Base-by-base conservation (phyloP, 495 filamentous ascomycete genomes). In the Pyrenula massariospora region DNA sequence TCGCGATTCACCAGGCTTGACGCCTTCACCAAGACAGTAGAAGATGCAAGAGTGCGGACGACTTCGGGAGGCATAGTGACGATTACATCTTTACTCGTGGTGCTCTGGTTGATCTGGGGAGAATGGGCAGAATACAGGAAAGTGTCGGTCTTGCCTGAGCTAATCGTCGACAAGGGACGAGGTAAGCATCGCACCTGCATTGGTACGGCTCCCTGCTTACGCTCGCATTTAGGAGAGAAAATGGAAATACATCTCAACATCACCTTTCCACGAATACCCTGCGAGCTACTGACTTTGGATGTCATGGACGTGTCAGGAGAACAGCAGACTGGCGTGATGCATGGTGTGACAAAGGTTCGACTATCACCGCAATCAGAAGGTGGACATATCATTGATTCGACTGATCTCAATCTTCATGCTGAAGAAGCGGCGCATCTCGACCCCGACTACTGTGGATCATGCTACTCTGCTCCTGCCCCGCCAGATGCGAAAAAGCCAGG, bases 191-290 rank as follows among this genome's bases (percentile, higher is more conserved):
- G 31, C n/a, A 25, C 52, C 21, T 12, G 11, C 36, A 24, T 12
- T 8, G 15, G 15, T 55, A 12, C 19, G 10, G 15, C 20, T 21
- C 54, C 53, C 12, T 25, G 19, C 54, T 25, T 22, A 51, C 12
- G 36, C 1, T 50, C 47, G 10, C 53, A n/a, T 56, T 62, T 63
- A 92, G 88, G 89, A 63, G 89, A 98, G 75, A 86, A 90, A 68
- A 96, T 98, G 89, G 93, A 97, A 63, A 98, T 98, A 59, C 90
- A 95, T 68, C 79, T 98, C 73, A 98, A 98, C 76, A 88, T 98
- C 60, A 92, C 88, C 20, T 98, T 98, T 70, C 93, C 94, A 3
- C 84, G 84, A 25, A 76, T 98, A 25, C 93, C 93, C 25, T 98
- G 93, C 74, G 91, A 97, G 70, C 84, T 98, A 52, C 73, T 97